A percentile compares a stretch with the other conserved stretches of the same genome.
phyloP scores from a whole-genome alignment of 441 rosid genomes.

The Metrosideros polymorpha region DNA sequence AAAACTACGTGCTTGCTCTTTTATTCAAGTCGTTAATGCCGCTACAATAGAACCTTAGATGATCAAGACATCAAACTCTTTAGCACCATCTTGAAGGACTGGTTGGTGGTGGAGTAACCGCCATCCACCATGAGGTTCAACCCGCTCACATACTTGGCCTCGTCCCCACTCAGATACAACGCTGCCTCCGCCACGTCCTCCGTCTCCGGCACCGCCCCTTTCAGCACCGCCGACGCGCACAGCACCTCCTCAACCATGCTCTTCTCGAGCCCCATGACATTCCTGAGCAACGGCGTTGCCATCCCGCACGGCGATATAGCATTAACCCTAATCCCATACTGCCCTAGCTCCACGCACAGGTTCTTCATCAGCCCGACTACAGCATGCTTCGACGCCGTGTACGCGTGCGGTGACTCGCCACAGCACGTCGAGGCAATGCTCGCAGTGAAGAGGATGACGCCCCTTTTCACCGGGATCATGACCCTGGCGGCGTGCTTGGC shows the following conservation, averaged over 20 bases:
- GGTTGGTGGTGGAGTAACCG: slow-evolving; percentile 20
- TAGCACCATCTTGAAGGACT: not conserved
- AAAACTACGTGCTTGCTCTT: not conserved
- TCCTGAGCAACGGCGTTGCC: slow-evolving; percentile 8
- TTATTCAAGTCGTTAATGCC: not conserved
- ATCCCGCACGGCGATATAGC: slow-evolving; percentile 25
- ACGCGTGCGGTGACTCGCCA: slow-evolving; percentile 7
- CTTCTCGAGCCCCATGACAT: not conserved
- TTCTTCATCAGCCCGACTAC: slow-evolving; percentile 32
- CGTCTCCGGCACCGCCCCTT: slow-evolving; percentile 1
- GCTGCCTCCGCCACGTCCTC: slow-evolving; percentile 35
- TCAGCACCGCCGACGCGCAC: slow-evolving; percentile 5
- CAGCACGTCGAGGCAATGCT: slow-evolving; percentile 6
- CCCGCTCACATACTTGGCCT: slow-evolving; percentile 26
- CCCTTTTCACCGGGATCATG: slow-evolving; percentile 31
- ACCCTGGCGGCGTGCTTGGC: slow-evolving; percentile 40
- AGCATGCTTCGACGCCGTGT: slow-evolving; percentile 25
- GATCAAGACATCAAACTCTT: not conserved
- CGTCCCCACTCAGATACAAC: slow-evolving; percentile 22
- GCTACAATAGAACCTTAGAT: not conserved
- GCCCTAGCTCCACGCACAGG: slow-evolving; percentile 32
- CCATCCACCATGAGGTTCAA: slow-evolving; percentile 30
- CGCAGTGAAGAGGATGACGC: slow-evolving; percentile 22
- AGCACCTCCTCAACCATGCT: not conserved
- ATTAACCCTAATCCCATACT: slow-evolving; percentile 32